Evolutionary conservation across 352 stramenopile species (phyloP), one percentile per base, ranked within the genome.

Genomic region (Pythium apleroticum): DNA sequence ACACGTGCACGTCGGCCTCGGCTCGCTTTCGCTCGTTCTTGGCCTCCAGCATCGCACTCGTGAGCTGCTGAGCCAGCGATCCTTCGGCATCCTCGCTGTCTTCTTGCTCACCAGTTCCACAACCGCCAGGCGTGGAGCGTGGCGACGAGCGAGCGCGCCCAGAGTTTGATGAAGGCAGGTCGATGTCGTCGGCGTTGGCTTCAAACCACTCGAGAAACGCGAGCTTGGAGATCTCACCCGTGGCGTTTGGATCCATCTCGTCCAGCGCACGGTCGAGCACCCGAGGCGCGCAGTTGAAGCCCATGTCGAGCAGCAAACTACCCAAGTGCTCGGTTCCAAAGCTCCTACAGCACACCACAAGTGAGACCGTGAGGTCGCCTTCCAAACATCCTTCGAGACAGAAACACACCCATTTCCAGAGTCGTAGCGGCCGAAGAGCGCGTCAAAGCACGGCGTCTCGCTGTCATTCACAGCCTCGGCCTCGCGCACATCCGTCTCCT

Each of bases 121-220:
- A 27, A 25, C 28, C 45, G 19, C 39, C 24, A 19, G 61, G 31
- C 17, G 52, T 37, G 15, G 20, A 39, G 7, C 24, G 20, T 14
- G 28, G 43, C 9, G 24, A 30, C 6, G 28, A 37, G 5, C 52
- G 61, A 4, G 22, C 1, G 2, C 52, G 35, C 1, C 31, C 33
- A 1, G 19, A 4, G 8, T 12, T 37, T 0, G 61, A 30, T 49
- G n/a, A n/a, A 17, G 63, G 56, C 49, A 70, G 5, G 11, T 86
- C 82, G 22, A 91, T 84, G 10, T 84, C 72, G 57, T 91, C 82
- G 3, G 79, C 80, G 22, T 89, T 78, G 58, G 77, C 69, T 68
- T 89, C 78, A 52, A 91, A 91, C 82, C 82, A 91, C 54, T 91
- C 80, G 39, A 91, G 75, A 33, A 91, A 91, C 20, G 71, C 68